Conservation (phyloP, 345 rosid genomes). For the Psidium guajava region DNA sequence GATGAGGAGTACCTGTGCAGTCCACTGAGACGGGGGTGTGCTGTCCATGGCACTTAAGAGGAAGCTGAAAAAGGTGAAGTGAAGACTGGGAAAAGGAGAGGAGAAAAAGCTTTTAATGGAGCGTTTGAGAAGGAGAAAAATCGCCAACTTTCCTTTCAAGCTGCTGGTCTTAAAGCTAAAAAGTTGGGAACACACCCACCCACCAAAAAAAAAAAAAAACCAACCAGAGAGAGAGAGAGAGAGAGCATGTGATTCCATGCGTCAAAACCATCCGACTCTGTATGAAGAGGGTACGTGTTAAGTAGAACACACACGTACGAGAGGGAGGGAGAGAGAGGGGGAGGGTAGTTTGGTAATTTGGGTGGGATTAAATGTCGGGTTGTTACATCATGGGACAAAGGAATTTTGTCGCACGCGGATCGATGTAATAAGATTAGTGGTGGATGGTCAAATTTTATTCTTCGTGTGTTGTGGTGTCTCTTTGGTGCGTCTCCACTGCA, state of each 20-base stretch:
- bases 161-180: neutral
- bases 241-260: neutral
- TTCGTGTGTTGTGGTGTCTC: neutral
- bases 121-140: neutral
- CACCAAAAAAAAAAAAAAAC: neutral
- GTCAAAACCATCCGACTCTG: neutral
- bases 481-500: neutral
- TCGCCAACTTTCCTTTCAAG: neutral
- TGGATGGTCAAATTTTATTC: neutral
- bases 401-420: neutral
- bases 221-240: neutral
- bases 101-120: neutral
- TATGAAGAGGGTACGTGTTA: neutral
- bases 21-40: neutral
- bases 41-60: conserved; percentile 1
- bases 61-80: neutral
- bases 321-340: neutral
- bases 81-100: neutral
- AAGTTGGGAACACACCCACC: neutral
- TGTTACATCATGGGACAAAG: neutral
- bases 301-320: neutral
- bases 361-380: neutral
- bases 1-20: neutral
- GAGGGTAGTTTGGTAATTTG: neutral
- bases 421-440: neutral